Evolutionary conservation across 352 stramenopile species (phyloP), one percentile per base, ranked within the genome.

Genomic region (Phytophthora sansomeana): DNA sequence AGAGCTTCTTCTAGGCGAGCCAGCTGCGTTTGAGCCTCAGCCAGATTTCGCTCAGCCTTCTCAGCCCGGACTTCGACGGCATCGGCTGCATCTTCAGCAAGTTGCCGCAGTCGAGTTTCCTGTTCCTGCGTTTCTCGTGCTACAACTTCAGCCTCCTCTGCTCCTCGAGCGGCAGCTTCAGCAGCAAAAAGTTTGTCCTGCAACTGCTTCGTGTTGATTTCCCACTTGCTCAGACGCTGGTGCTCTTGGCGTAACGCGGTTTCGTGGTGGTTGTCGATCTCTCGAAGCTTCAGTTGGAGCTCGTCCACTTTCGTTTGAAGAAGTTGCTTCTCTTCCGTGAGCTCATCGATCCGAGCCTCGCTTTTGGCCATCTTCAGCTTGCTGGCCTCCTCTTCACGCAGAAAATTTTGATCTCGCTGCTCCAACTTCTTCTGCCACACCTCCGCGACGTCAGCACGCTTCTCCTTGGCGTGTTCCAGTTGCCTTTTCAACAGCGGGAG

Each of bases 401-500:
- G 47, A 52, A 90, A 88, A 2, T 72, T 77, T 56, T 90, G 60
- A 8, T 87, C 69, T 17, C 81, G 79, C 35, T 78, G 51, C 35
- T 69, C 51, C 17, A 69, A 58, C 29, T 71, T 74, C 24, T 62
- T 62, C 24, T 69, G 58, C 62, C 55, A 69, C 14, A 49, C 43
- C n/a, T 63, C 51, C 10, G 43, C 58, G 19, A 60, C 63, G 5
- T 69, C 60, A 2, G 60, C 66, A 26, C 71, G 69, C 36, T 83
- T 85, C 39, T 84, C 77, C 26, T 83, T 80, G 7, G 77, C 61
- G 26, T 74, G 72, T 26, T 88, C 72, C 11, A 90, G 59, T 38
- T 83, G 72, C 51, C 72, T 83, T 29, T 83, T 83, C 17, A 90
- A 63, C 47, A 87, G 79, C 28, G 68, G 65, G n/a, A 85, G 72